Percentiles rank a stretch among this genome's conserved stretches.
phyloP scores from a whole-genome alignment of 352 stramenopile species.

The Bremia lactucae region DNA sequence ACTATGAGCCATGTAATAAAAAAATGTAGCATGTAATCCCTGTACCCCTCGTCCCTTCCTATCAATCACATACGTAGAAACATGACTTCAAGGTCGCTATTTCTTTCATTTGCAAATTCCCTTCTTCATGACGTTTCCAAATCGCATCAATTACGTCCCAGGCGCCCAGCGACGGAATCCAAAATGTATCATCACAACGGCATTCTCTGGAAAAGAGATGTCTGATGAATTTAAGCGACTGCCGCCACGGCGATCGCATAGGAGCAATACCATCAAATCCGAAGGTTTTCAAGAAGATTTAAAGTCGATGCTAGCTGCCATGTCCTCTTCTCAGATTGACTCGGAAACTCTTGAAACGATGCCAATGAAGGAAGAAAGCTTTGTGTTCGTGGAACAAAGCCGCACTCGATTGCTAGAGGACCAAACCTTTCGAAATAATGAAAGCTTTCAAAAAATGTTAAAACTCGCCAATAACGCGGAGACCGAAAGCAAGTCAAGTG shows the following conservation, averaged over 20 bases:
- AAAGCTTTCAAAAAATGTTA: conserved; percentile 18
- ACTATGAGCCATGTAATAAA: too few species aligned
- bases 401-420: conserved; percentile 25
- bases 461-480: conserved; percentile 17
- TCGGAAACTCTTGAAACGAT: conserved; percentile 1
- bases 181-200: conserved; percentile 12
- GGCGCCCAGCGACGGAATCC: conserved; percentile 28
- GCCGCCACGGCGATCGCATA: neutral
- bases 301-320: conserved; percentile 11
- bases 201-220: neutral
- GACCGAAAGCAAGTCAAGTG: neutral
- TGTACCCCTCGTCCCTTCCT: too few species aligned
- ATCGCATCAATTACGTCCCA: conserved; percentile 37
- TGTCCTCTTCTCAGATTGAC: conserved; percentile 10
- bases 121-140: conserved; percentile 51
- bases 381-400: conserved; percentile 11
- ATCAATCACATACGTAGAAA: too few species aligned
- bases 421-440: conserved; percentile 18
- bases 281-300: conserved; percentile 18
- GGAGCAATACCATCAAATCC: neutral
- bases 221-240: neutral
- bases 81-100: too few species aligned
- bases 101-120: conserved; percentile 1
- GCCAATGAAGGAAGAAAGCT: conserved; percentile 8
- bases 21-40: too few species aligned